Percentiles rank a stretch among this genome's conserved stretches.
Conservation (phyloP, 139 green algal genomes). For the Chlorella sorokiniana region DNA sequence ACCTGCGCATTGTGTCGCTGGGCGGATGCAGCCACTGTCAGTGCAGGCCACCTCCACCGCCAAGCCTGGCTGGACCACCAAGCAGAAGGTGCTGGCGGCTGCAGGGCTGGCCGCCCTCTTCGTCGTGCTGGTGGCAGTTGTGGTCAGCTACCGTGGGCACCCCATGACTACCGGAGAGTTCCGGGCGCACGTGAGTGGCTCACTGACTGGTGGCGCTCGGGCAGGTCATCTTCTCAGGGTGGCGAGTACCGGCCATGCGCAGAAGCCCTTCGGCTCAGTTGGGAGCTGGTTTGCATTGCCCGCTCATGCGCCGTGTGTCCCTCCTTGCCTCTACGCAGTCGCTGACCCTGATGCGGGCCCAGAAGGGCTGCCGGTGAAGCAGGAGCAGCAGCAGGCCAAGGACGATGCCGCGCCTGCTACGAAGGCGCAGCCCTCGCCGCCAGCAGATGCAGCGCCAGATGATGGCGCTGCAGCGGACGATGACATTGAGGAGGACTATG, state of each 20-base stretch:
- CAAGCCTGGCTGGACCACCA: neutral
- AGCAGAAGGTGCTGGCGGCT: conserved; percentile 8
- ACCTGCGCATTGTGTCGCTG: neutral
- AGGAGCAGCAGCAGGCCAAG: neutral
- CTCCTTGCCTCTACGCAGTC: conserved; percentile 2
- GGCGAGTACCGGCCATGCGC: too few relatives aligned
- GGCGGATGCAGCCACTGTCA: conserved; percentile 37
- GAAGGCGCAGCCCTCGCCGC: neutral
- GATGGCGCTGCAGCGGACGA: neutral
- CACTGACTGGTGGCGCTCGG: neutral
- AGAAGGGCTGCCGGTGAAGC: neutral
- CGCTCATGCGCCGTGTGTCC: neutral
- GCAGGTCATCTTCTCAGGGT: neutral
- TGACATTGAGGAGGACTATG: neutral
- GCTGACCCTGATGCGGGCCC: conserved; percentile 9
- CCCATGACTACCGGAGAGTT: neutral
- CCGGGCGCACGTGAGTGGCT: conserved; percentile 8
- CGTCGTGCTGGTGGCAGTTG: conserved; percentile 17
- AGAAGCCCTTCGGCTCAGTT: neutral
- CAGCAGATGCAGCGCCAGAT: too few relatives aligned
- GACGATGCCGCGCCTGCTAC: neutral
- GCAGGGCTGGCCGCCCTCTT: conserved; percentile 17
- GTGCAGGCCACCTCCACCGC: conserved; percentile 8
- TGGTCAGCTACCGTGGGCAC: conserved; percentile 7
- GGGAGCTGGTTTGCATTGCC: neutral